Conservation (phyloP, 257 asterid genomes). For the Linderniella brevidens region DNA sequence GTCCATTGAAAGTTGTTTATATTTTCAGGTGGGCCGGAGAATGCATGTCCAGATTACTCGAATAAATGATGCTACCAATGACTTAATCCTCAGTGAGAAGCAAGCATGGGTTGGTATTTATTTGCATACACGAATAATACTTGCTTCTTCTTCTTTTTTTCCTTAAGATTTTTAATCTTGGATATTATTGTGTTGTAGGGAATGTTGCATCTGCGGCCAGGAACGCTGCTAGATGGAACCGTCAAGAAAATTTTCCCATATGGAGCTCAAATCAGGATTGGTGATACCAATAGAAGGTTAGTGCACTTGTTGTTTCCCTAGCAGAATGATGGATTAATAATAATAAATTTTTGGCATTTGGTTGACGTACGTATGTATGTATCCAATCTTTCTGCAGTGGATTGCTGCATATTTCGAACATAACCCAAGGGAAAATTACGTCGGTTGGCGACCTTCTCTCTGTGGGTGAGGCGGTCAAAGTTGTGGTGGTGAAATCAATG, state of each 20-base stretch:
- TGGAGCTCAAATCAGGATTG: conserved; percentile 87
- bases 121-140: background rate
- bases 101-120: conserved; percentile 68
- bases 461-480: conserved; percentile 72
- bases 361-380: background rate
- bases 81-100: conserved; percentile 88
- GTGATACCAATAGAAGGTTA: conserved; percentile 81
- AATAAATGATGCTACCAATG: conserved; percentile 78
- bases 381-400: conserved; percentile 66
- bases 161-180: conserved; percentile 7
- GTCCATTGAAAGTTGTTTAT: background rate
- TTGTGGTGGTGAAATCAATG: conserved; percentile 57
- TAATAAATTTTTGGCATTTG: background rate
- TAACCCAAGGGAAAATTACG: conserved; percentile 29
- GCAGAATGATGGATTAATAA: too few species aligned
- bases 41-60: conserved; percentile 58
- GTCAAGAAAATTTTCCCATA: conserved; percentile 63
- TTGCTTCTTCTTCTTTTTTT: conserved; percentile 1
- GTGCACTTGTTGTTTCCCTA: too few species aligned
- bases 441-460: conserved; percentile 55
- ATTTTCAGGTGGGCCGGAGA: conserved; percentile 69
- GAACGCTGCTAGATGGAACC: conserved; percentile 80
- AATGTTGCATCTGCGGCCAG: conserved; percentile 54
- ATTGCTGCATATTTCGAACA: conserved; percentile 73
- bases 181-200: conserved; percentile 24